Conservation (phyloP, 192 early-diverging fungal species). For the Linnemannia hyalina region DNA sequence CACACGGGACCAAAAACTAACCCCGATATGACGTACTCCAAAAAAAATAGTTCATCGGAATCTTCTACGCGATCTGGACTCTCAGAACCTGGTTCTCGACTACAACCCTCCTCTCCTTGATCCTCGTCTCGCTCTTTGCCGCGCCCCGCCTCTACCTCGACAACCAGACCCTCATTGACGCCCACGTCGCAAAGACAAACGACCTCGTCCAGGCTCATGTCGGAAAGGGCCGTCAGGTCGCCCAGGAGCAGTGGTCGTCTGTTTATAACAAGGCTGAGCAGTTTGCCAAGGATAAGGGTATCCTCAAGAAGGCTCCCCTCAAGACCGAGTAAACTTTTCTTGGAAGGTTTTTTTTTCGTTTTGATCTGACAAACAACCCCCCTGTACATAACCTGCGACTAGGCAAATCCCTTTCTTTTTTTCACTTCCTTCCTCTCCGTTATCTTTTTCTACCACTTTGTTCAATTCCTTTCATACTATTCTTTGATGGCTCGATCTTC, state of each 20-base stretch:
- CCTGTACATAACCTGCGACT: not conserved
- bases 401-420: not conserved
- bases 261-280: constrained; percentile 50
- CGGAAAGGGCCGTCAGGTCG: constrained; percentile 44
- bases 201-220: constrained; percentile 42
- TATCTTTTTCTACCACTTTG: not conserved
- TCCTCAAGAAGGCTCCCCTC: constrained; percentile 44
- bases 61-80: constrained; percentile 52
- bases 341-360: not conserved
- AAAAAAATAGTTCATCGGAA: constrained; percentile 38
- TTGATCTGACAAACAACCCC: not conserved
- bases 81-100: constrained; percentile 56
- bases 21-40: not conserved
- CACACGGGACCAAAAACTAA: not conserved
- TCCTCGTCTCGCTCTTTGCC: constrained; percentile 49
- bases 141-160: constrained; percentile 52
- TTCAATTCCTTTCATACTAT: not conserved
- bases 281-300: constrained; percentile 55
- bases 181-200: constrained; percentile 50
- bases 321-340: constrained; percentile 18
- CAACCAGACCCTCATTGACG: constrained; percentile 48
- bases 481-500: not conserved
- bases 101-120: constrained; percentile 44
- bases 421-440: not conserved
- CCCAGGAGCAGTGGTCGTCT: constrained; percentile 32